Evolutionary conservation across 805 yeast genomes (phyloP), one percentile per base, ranked within the genome.

Genomic region (Kodamaea laetipori): DNA sequence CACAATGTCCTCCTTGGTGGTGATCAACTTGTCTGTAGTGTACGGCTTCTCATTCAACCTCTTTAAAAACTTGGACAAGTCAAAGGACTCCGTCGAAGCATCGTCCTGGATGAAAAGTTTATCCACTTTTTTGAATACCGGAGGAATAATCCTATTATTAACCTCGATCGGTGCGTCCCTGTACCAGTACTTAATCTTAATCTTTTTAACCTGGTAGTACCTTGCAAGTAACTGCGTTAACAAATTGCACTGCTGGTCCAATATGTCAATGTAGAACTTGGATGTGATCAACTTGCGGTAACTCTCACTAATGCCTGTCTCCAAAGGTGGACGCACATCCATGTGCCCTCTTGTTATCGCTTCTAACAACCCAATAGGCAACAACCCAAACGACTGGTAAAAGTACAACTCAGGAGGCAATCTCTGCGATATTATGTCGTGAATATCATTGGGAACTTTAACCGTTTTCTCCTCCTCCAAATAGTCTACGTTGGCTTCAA

Each of bases 361-460:
- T 49, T 84, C 85, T 32, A 84, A 73, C 17, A 87, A 61, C 45
- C 80, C 81, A 4, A 83, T 66, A 6, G 82, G 78, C 9, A 85
- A 67, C 17, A 90, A 59, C 1, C 97, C 98, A 45, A 85, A 63
- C 1, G 95, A 84, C 57, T 80, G 80, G 62, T 89, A 94, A 59
- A 84, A 90, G 56, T 80, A 84, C 32, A 85, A 73, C 64, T 90
- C 98, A 42, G 88, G 86, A 1, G 97, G 95, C 40, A 94, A 70
- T 57, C 90, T 78, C 61, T 86, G 88, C 7, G 95, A 89, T 38
- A 94, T 74, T 37, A 90, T 77, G 36, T 83, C 90, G 59, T 87
- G 94, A 9, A 87, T 69, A 61, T 90, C 95, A 48, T 80, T 78
- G 3, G 98, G 97, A 37, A 84, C 66, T 42, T 67, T 67, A 28